Percentiles rank a stretch among this genome's conserved stretches.
phyloP scores from a whole-genome alignment of 2,329 filamentous ascomycete genomes.

The Pyricularia grisea region DNA sequence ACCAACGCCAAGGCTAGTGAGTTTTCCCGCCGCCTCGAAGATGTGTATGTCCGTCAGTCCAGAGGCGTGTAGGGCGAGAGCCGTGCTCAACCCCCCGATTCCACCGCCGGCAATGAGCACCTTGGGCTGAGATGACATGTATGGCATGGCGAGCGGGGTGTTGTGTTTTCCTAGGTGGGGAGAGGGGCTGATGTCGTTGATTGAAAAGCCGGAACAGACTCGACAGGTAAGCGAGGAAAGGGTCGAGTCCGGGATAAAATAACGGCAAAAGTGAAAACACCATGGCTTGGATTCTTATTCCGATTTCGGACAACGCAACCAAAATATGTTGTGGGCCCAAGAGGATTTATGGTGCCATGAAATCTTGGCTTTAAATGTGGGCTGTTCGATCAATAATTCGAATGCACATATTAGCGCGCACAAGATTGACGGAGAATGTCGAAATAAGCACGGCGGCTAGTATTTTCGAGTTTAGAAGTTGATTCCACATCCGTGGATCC shows the following conservation, averaged over 20 bases:
- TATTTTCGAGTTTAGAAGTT: not conserved
- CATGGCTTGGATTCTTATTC: not conserved
- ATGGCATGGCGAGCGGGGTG: not conserved
- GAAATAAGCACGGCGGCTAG: not conserved
- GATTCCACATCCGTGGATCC: not conserved
- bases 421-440: not conserved
- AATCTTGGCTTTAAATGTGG: not conserved
- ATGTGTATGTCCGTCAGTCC: not conserved
- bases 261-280: not conserved
- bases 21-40: not conserved
- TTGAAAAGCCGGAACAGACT: not conserved
- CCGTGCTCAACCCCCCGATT: not conserved
- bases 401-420: not conserved
- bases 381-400: not conserved
- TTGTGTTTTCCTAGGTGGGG: not conserved
- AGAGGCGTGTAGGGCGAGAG: not conserved
- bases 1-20: not conserved
- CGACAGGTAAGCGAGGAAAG: not conserved
- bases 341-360: not conserved
- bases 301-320: not conserved
- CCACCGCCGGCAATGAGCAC: not conserved
- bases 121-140: not conserved
- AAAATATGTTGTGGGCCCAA: not conserved
- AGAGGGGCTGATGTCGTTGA: not conserved
- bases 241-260: not conserved